These are phyloP conservation scores for Beverwykella pulmonaria DNA, from an alignment of 495 filamentous ascomycete genomes.

Conservation along the genomic window DNA sequence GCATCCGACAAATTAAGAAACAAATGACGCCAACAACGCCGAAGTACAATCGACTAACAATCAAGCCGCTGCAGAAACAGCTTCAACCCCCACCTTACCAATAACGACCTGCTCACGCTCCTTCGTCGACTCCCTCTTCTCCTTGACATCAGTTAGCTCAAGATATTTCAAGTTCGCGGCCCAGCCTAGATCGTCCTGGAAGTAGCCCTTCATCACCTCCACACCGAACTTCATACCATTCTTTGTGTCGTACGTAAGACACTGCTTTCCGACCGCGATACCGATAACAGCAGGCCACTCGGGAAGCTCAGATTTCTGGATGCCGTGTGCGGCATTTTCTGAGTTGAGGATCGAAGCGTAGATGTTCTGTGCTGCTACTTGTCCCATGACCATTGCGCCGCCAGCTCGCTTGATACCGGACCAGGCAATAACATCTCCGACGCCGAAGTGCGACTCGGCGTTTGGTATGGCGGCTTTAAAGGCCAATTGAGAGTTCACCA, in stretches of 20 bases:
- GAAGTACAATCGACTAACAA: not conserved
- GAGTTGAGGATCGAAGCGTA: slow-evolving; percentile 58
- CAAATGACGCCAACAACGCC: not conserved
- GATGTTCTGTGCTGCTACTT: slow-evolving; percentile 62
- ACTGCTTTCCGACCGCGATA: slow-evolving; percentile 65
- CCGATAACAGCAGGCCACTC: slow-evolving; percentile 65
- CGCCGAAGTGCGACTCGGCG: slow-evolving; percentile 60
- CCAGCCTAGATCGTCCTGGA: slow-evolving; percentile 69
- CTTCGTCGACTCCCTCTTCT: slow-evolving; percentile 1
- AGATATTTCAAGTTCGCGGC: slow-evolving; percentile 23
- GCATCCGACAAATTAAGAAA: too few species aligned
- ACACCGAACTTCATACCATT: slow-evolving; percentile 58
- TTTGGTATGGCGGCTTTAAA: slow-evolving; percentile 55
- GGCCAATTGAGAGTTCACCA: slow-evolving; percentile 52
- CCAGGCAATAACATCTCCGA: slow-evolving; percentile 60
- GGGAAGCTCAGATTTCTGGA: slow-evolving; percentile 47
- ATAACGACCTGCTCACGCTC: not conserved
- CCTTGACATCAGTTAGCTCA: slow-evolving; percentile 28
- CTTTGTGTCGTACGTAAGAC: slow-evolving; percentile 59
- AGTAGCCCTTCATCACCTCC: slow-evolving; percentile 61
- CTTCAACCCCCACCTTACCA: slow-evolving; percentile 10
- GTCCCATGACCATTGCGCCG: slow-evolving; percentile 67
- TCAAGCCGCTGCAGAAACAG: slow-evolving; percentile 13
- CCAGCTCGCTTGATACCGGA: slow-evolving; percentile 73
- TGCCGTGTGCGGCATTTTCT: slow-evolving; percentile 33